A percentile compares a stretch with the other conserved stretches of the same genome.
These are phyloP conservation scores for Fraxinus pennsylvanica DNA, from an alignment of 257 asterid genomes.

Conservation along the genomic window DNA sequence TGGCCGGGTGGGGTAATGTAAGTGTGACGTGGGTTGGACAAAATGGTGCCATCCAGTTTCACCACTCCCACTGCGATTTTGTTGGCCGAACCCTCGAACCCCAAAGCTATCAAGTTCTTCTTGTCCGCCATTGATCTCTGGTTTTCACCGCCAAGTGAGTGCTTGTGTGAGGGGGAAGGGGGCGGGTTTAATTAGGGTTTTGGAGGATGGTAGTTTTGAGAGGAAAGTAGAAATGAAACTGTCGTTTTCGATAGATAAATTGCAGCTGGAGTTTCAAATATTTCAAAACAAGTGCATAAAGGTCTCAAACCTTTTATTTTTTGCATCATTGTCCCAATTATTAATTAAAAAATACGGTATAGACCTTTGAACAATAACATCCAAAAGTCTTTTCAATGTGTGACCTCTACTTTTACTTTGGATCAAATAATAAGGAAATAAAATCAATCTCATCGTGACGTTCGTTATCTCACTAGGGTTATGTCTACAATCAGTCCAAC, in stretches of 20 bases:
- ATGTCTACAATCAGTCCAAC: too few species aligned
- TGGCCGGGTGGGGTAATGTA: conserved; percentile 98
- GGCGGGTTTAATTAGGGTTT: background rate
- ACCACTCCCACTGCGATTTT: conserved; percentile 89
- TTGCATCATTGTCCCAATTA: too few species aligned
- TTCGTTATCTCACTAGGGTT: too few species aligned
- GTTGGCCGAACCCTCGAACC: conserved; percentile 93
- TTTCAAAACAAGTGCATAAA: too few species aligned
- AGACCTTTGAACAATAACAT: too few species aligned
- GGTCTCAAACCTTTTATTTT: too few species aligned
- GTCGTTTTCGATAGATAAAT: background rate
- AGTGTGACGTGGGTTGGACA: conserved; percentile 91
- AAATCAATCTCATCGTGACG: too few species aligned
- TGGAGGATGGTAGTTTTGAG: background rate
- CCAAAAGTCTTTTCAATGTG: too few species aligned
- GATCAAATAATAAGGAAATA: too few species aligned
- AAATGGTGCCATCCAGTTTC: conserved; percentile 68
- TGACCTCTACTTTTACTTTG: too few species aligned
- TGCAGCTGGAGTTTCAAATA: background rate
- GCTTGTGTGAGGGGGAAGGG: background rate
- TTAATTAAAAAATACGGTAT: too few species aligned
- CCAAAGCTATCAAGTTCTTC: conserved; percentile 64
- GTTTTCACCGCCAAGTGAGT: background rate
- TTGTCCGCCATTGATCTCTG: conserved; percentile 44
- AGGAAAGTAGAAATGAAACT: background rate